Evolutionary conservation across 306 rosid species (phyloP), one percentile per base, ranked within the genome.

Genomic region (Begonia masoniana): DNA sequence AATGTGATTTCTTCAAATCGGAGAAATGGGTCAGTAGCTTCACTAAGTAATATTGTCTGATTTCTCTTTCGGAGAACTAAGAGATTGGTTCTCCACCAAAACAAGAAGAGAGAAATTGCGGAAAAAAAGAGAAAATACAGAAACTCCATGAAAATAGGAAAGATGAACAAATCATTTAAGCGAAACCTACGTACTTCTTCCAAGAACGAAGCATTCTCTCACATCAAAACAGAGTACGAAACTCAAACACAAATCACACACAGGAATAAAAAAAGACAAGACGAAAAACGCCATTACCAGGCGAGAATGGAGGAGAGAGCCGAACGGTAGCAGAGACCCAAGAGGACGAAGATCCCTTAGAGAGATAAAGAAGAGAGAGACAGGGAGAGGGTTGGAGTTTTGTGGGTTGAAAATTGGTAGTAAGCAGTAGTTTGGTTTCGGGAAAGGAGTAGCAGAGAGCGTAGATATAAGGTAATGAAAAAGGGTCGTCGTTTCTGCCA

Each of bases 401-500:
- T 45, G 49, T 45, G 49, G 49, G 49, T 45, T 45, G 49, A 45
- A 45, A 45, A 3, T 45, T 43, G 47, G 47, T 43, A 43, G 47
- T 9, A 43, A 43, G 47, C 47, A 12, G 10, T 43, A 43, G 13
- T 43, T 21, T 31, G n/a, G 49, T 45, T 12, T 45, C 7, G 49
- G n/a, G 0, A 45, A 6, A 26, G 35, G 35, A 10, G 13, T 45
- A 10, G 49, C 1, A 7, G 14, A 31, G 49, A 45, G 49, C 13
- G 15, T 10, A 45, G 13, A 45, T 45, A 45, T 24, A 54, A 54
- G 39, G 56, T 36, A 10, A 52, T 13, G 24, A 10, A 11, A 15
- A 56, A 4, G 39, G 7, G 39, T 46, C 5, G 13, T 46, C 39
- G 13, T 35, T 10, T 19, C 56, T 46, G 64, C 43, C 65, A 61